Evolutionary conservation across 1,139 yeast genomes (phyloP), one percentile per base, ranked within the genome.

Genomic region (Yamadazyma dushanensis): DNA sequence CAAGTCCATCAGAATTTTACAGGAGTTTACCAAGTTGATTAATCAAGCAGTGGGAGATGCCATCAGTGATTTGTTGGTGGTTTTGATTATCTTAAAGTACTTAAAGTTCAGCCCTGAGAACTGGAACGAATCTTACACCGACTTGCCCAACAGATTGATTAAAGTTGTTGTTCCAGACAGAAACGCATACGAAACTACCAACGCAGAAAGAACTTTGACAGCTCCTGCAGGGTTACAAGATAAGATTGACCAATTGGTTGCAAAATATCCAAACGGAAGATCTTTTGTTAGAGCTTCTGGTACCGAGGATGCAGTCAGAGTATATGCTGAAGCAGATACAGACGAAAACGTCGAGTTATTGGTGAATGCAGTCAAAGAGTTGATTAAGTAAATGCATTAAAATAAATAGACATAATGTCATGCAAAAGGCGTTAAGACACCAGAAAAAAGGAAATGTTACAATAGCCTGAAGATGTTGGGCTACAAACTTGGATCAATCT

Each of bases 41-140:
- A 92, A 92, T 61, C 98, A 92, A 60, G 85, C 97, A 1, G 97
- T 92, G 7, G 99, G 99, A 26, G 99, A 92, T 58, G 96, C 98
- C 4, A 81, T 94, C 37, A 80, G 96, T 14, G 98, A 94, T 57
- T 69, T 92, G 57, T 64, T 92, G 43, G 79, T 84, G 3, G 89
- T 92, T 1, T 65, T 90, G 44, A 74, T 80, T 2, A 80, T 90
- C 16, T 62, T 85, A 30, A 63, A 76, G 15, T 73, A 77, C 47
- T 71, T 84, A 50, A 54, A 73, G 6, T 54, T 73, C 39, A 53
- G 76, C 2, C 88, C 96, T 3, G 59, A 61, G 9, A 73, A 76
- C 31, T 92, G 99, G 99, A 79, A 86, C 55, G 53, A 63, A 17
- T 78, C 79, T 33, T 92, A 92, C 59, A 67, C 75, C 0, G 98